phyloP scores from a whole-genome alignment of 176 grass and related monocot species.

The Calamus simplicifolius region DNA sequence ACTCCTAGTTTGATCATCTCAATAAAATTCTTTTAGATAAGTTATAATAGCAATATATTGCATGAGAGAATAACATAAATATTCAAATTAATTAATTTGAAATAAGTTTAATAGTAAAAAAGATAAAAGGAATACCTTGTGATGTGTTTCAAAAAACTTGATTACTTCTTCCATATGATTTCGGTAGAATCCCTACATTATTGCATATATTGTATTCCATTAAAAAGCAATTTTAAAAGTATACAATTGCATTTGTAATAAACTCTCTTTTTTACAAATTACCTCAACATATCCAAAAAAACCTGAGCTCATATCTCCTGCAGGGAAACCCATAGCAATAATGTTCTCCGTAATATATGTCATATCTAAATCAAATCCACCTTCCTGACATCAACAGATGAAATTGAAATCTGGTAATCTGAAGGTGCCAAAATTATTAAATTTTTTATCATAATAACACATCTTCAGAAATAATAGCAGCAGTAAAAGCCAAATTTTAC shows the following conservation, averaged over 20 bases:
- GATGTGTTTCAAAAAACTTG: slow-evolving; percentile 95
- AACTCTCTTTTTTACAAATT: slow-evolving; percentile 12
- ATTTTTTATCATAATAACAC: not conserved
- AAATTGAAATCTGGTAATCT: not conserved
- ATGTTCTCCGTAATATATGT: slow-evolving; percentile 99
- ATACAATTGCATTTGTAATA: not conserved
- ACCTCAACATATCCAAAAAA: slow-evolving; percentile 99
- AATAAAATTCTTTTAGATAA: not conserved
- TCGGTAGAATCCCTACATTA: slow-evolving; percentile 84
- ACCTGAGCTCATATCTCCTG: slow-evolving; percentile 95
- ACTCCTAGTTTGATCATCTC: not conserved
- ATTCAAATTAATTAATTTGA: no score
- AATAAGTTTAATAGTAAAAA: not conserved
- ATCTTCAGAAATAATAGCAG: not conserved
- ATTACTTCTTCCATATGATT: slow-evolving; percentile 99
- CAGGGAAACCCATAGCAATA: slow-evolving; percentile 99
- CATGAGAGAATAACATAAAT: no score
- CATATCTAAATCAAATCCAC: slow-evolving; percentile 99
- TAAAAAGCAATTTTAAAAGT: not conserved
- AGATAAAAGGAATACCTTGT: slow-evolving; percentile 57
- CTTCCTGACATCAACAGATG: slow-evolving; percentile 60
- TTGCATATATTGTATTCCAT: slow-evolving; percentile 3
- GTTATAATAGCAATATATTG: no score
- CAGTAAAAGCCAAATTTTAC: not conserved
- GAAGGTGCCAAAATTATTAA: not conserved